Evolutionary conservation across 2,329 filamentous ascomycete species (phyloP).

Genomic region (Penicillium expansum): DNA sequence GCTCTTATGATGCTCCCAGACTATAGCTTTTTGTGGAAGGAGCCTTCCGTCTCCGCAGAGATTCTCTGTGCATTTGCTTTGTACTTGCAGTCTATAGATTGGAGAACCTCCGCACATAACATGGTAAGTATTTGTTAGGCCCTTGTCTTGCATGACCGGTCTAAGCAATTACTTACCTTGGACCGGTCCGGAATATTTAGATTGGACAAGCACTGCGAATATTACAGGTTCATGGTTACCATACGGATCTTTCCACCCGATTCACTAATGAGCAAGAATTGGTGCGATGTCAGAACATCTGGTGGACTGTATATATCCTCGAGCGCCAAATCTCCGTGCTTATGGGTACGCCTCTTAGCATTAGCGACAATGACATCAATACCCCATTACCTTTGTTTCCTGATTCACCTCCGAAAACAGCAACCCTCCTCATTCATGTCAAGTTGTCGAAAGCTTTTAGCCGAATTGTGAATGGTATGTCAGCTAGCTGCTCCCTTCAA

Average conservation of each 20-base stretch:
- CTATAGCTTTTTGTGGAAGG: background rate
- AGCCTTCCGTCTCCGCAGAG: background rate
- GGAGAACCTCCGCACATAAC: background rate
- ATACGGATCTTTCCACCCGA: background rate
- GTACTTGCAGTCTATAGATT: background rate
- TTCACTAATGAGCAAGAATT: background rate
- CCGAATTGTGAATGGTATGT: background rate
- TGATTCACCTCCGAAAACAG: background rate
- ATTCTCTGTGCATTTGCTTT: background rate
- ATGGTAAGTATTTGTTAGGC: background rate
- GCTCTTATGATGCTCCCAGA: background rate
- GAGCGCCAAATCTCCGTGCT: background rate
- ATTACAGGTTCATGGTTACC: background rate
- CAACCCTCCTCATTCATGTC: background rate
- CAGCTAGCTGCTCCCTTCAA: background rate
- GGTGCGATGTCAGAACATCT: background rate
- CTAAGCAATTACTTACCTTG: too few species aligned
- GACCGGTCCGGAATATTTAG: background rate
- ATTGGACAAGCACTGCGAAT: background rate
- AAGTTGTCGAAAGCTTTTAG: background rate
- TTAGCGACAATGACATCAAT: background rate
- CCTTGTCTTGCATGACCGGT: too few species aligned
- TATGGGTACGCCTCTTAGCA: background rate
- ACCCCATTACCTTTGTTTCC: background rate
- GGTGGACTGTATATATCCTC: conserved; percentile 1